Percentiles rank a stretch among this genome's conserved stretches.
Conservation (phyloP, 176 grass and related monocot species). For the Olyra latifolia region DNA sequence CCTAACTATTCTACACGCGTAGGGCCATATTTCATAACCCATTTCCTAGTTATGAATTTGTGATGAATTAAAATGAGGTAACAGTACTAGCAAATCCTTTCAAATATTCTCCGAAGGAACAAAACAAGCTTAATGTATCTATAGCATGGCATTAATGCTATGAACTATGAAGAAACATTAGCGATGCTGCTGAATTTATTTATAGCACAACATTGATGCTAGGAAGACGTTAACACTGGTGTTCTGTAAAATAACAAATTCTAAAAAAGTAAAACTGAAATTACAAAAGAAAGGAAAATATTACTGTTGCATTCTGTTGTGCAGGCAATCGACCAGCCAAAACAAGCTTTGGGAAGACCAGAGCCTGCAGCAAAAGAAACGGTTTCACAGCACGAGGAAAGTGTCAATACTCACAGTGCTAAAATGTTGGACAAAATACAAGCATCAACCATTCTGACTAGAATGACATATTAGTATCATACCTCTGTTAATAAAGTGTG, state of each 20-base stretch:
- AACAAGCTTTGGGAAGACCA: conserved; percentile 87
- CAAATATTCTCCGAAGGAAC: neutral
- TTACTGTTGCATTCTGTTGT: conserved; percentile 96
- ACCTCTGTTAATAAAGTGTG: conserved; percentile 93
- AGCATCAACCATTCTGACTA: conserved; percentile 35
- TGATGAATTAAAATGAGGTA: neutral
- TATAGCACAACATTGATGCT: neutral
- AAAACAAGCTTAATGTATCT: conserved; percentile 7
- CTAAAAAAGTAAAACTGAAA: conserved; percentile 27
- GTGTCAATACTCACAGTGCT: neutral
- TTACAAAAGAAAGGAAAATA: neutral
- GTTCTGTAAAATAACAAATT: neutral
- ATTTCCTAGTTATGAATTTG: neutral
- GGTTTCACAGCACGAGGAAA: conserved; percentile 2
- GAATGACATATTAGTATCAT: conserved; percentile 30
- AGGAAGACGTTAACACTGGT: neutral
- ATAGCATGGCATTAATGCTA: conserved; percentile 4
- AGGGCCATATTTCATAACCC: neutral
- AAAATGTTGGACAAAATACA: conserved; percentile 27
- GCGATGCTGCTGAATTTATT: neutral
- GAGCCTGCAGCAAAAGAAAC: conserved; percentile 61
- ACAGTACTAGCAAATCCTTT: conserved; percentile 12
- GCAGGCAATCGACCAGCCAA: conserved; percentile 92
- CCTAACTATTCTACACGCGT: conserved; percentile 1
- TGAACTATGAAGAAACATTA: neutral